Conservation (phyloP, 2,329 filamentous ascomycete genomes). For the Drechslerella stenobrocha region DNA sequence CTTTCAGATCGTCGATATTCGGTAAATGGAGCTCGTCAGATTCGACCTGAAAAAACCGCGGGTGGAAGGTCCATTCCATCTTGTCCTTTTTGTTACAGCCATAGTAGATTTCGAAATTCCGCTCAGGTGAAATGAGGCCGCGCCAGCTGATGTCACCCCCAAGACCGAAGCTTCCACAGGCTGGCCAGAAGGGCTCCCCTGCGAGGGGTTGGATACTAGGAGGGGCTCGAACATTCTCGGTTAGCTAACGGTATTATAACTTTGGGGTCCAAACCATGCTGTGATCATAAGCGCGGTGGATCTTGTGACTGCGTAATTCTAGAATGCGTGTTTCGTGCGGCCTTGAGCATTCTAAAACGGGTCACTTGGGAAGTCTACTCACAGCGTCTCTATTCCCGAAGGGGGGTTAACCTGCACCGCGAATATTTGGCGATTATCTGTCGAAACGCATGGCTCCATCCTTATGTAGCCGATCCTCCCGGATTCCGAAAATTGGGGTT, state of each 20-base stretch:
- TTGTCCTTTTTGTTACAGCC: neutral
- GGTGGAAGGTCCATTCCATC: conserved; percentile 12
- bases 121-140: neutral
- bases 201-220: neutral
- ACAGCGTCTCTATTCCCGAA: neutral
- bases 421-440: neutral
- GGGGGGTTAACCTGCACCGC: neutral
- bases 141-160: conserved; percentile 4
- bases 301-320: no score
- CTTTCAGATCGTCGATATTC: neutral
- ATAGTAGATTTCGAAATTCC: conserved; percentile 2
- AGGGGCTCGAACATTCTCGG: neutral
- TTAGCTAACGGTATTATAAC: conserved; percentile 4
- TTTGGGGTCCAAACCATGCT: no score
- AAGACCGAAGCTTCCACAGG: no score
- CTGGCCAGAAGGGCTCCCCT: neutral
- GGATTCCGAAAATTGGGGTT: neutral
- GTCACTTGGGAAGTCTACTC: neutral
- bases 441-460: neutral
- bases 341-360: no score
- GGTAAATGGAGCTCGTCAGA: neutral
- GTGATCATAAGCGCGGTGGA: no score
- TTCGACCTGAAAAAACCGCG: conserved; percentile 10
- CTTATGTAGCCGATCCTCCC: conserved; percentile 1
- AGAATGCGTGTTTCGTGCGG: no score